phyloP scores from a whole-genome alignment of 2,329 filamentous ascomycete species.

The Pyricularia grisea region DNA sequence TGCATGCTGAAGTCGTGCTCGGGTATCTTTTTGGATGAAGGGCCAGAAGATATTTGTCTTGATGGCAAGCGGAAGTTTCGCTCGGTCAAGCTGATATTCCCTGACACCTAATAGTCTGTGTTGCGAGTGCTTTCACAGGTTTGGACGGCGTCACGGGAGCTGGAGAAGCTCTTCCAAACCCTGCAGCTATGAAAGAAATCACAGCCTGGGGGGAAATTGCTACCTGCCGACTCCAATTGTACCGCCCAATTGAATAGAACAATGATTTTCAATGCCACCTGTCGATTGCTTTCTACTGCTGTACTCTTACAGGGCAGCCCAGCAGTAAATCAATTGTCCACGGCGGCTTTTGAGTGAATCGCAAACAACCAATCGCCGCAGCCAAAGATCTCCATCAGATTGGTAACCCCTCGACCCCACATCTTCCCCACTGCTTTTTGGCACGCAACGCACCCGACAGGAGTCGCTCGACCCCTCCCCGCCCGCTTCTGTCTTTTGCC shows the following conservation, averaged over 20 bases:
- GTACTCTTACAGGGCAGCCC: background rate
- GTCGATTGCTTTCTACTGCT: background rate
- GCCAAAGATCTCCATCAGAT: conserved; percentile 2
- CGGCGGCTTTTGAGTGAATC: background rate
- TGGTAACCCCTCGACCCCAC: conserved; percentile 5
- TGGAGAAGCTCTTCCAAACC: background rate
- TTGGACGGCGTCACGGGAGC: background rate
- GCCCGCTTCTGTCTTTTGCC: conserved; percentile 4
- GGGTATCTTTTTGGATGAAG: background rate
- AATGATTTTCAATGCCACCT: background rate
- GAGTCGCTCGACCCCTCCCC: conserved; percentile 4
- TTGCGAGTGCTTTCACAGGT: background rate
- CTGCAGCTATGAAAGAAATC: background rate
- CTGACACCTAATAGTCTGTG: background rate
- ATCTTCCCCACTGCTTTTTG: conserved; percentile 2
- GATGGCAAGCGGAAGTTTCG: background rate
- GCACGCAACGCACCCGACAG: background rate
- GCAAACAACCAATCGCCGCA: background rate
- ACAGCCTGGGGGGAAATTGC: background rate
- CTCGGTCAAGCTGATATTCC: background rate
- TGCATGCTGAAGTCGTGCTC: background rate
- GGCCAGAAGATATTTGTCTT: background rate
- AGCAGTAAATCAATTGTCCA: background rate
- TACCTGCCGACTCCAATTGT: too few relatives aligned
- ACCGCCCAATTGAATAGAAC: background rate